These are phyloP conservation scores for Hura crepitans DNA, from an alignment of 441 rosid species.

Conservation along the genomic window DNA sequence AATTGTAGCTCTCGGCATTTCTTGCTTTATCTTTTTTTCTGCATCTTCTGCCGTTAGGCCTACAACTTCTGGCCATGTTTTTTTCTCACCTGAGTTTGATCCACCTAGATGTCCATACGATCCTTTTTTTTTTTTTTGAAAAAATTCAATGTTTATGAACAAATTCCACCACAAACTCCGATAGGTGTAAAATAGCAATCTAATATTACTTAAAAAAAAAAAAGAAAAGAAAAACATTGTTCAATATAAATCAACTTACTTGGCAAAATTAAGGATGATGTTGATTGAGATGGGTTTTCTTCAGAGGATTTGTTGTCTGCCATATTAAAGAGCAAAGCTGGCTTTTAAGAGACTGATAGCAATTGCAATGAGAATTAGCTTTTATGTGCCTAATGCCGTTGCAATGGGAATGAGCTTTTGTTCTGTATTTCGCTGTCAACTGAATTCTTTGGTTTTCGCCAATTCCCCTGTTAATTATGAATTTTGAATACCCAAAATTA, in stretches of 20 bases:
- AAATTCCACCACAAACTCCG: not conserved
- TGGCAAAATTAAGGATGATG: conserved; percentile 4
- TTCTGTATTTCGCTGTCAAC: not conserved
- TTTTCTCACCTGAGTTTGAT: not conserved
- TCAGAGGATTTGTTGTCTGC: conserved; percentile 5
- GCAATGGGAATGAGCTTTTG: too few species aligned
- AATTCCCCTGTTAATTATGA: too few species aligned
- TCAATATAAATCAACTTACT: not conserved
- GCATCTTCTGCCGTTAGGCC: conserved; percentile 36
- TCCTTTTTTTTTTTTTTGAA: not conserved
- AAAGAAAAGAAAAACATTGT: too few species aligned
- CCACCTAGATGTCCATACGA: not conserved
- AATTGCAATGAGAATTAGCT: too few species aligned
- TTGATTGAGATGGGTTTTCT: not conserved
- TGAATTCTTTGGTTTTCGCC: too few species aligned
- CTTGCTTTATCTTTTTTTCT: conserved; percentile 39
- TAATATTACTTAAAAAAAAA: too few species aligned
- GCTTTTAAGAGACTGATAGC: too few species aligned
- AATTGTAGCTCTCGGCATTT: conserved; percentile 25
- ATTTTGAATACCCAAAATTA: too few species aligned
- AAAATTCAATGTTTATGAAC: too few species aligned
- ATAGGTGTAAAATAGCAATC: too few species aligned
- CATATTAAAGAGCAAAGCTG: not conserved
- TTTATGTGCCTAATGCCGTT: too few species aligned
- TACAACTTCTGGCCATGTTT: conserved; percentile 9